Conservation (phyloP, 257 asterid genomes). For the Scutellaria barbata region DNA sequence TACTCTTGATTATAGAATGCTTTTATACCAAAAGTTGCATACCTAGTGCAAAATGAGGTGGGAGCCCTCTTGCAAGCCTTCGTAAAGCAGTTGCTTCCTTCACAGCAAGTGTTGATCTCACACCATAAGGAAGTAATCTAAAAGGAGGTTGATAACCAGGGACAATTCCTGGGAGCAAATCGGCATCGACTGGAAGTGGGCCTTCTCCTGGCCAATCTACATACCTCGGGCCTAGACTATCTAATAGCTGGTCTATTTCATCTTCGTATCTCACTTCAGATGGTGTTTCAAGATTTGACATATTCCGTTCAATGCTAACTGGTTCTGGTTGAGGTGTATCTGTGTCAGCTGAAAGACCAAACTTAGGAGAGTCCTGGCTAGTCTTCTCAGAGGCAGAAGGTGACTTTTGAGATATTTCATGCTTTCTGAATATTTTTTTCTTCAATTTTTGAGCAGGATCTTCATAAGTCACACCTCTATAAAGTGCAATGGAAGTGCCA, state of each 20-base stretch:
- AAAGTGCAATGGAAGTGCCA: conserved; percentile 83
- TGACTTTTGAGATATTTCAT: conserved; percentile 46
- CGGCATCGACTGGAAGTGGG: conserved; percentile 96
- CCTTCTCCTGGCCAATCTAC: conserved; percentile 92
- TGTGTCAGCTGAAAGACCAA: conserved; percentile 29
- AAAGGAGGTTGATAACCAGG: conserved; percentile 80
- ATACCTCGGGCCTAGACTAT: conserved; percentile 85
- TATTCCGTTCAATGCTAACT: conserved; percentile 35
- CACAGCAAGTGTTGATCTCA: conserved; percentile 64
- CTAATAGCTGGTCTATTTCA: conserved; percentile 72
- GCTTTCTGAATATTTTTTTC: conserved; percentile 44
- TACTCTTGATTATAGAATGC: conserved; percentile 14
- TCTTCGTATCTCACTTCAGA: conserved; percentile 75
- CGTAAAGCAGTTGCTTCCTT: conserved; percentile 85
- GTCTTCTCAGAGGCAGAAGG: conserved; percentile 37
- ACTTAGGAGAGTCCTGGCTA: conserved; percentile 38
- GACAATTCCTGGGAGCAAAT: conserved; percentile 78
- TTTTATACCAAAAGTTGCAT: conserved; percentile 32
- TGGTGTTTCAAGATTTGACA: conserved; percentile 38
- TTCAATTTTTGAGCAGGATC: conserved; percentile 49
- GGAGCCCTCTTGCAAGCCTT: conserved; percentile 84
- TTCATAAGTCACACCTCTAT: conserved; percentile 79
- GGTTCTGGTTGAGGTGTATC: conserved; percentile 42
- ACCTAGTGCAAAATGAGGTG: conserved; percentile 99
- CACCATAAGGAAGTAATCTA: conserved; percentile 92